Evolutionary conservation across 805 yeast species (phyloP).

Genomic region (Wickerhamomyces queroliae): DNA sequence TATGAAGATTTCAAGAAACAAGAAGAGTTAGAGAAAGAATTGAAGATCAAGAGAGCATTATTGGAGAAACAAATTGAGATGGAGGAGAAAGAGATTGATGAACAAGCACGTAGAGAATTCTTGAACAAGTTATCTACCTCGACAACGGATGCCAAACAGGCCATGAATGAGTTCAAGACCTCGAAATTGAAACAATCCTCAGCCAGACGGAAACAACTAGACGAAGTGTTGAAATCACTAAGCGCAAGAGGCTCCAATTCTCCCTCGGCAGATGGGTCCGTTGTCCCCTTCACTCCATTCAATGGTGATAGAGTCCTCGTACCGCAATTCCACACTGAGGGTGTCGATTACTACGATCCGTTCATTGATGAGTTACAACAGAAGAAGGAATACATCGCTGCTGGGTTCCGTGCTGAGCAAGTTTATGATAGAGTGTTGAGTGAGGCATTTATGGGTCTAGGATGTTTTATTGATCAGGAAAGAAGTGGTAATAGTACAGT

Average conservation of each 20-base stretch:
- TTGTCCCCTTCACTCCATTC: slow-evolving; percentile 87
- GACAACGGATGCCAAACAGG: slow-evolving; percentile 38
- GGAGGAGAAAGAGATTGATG: slow-evolving; percentile 49
- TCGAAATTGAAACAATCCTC: slow-evolving; percentile 57
- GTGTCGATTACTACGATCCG: slow-evolving; percentile 60
- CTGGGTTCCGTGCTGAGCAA: slow-evolving; percentile 71
- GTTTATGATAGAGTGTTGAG: slow-evolving; percentile 75
- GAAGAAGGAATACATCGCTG: slow-evolving; percentile 68
- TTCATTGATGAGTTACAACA: slow-evolving; percentile 44
- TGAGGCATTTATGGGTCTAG: slow-evolving; percentile 87
- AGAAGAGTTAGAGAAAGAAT: slow-evolving; percentile 67
- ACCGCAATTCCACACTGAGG: slow-evolving; percentile 42
- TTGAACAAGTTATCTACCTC: slow-evolving; percentile 45
- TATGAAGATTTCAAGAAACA: slow-evolving; percentile 53
- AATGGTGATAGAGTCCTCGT: slow-evolving; percentile 74
- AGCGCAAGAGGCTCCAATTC: slow-evolving; percentile 22
- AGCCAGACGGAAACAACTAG: slow-evolving; percentile 49
- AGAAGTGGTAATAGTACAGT: slow-evolving; percentile 25
- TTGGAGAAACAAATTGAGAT: slow-evolving; percentile 63
- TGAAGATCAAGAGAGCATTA: slow-evolving; percentile 39
- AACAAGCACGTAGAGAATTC: slow-evolving; percentile 49
- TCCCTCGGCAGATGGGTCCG: slow-evolving; percentile 7
- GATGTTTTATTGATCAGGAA: slow-evolving; percentile 69
- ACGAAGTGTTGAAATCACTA: slow-evolving; percentile 32
- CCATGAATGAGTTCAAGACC: slow-evolving; percentile 45